Base-by-base conservation (phyloP, 768 basidiomycete species). In the Mycena galericulata region DNA sequence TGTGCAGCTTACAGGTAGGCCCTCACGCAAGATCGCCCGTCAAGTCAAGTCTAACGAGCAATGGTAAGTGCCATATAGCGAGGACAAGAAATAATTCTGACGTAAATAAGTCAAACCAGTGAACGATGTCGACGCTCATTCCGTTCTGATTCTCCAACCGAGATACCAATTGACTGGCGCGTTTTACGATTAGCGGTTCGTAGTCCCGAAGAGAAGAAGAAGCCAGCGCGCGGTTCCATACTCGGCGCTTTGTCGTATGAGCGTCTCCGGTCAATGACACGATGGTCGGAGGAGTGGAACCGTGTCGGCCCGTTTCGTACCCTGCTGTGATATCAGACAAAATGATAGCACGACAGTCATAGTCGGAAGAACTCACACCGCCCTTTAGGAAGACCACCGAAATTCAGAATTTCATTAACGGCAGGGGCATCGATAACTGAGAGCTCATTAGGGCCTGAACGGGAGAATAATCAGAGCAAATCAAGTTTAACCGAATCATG, bases 171-270 rank as follows among this genome's bases (percentile, higher is more conserved):
- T 88, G 84, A 2, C 65, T 54, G 0, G 77, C 79, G 10, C 86
- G 74, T 27, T 74, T 75, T 1, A 73, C 74, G 22, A 88, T 69
- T 4, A 83, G 70, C 0, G 71, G 69, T 59, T 87, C 82, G 62
- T 87, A 88, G 4, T 81, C 84, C 62, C 83, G 84, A 24, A 89
- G 57, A 1, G 86, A 80, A 4, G 74, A 66, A 17, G 81, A 79
- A 38, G 74, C 85, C 77, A 88, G 81, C 2, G 81, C 86, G 24
- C 85, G 79, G 24, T 83, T 83, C 88, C 87, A 88, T 1, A 84
- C 78, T 18, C 81, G 79, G 7, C 87, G 81, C 17, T 85, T 81
- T 11, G 80, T 76, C 0, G 79, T 75, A 62, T 89, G 88, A 0
- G 56, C 65, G 2, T 63, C 57, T 14, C 65, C 70, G 8, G 17